phyloP scores from a whole-genome alignment of 306 rosid genomes.

The Canavalia ensiformis region DNA sequence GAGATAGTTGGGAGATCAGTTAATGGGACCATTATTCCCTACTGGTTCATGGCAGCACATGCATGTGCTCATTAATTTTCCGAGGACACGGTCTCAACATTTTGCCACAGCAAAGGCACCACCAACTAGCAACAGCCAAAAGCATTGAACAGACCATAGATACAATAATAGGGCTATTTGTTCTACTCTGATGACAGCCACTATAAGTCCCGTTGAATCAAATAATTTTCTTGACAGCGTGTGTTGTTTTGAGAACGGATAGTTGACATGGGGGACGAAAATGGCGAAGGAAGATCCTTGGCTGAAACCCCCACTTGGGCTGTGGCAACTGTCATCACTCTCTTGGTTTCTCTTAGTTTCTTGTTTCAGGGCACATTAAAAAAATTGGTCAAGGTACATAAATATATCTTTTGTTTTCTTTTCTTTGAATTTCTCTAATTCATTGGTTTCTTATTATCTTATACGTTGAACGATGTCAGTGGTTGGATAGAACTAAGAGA shows the following conservation, averaged over 20 bases:
- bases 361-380: constrained; percentile 62
- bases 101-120: constrained; percentile 49
- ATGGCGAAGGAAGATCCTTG: constrained; percentile 73
- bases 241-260: constrained; percentile 41
- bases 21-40: constrained; percentile 53
- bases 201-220: constrained; percentile 15
- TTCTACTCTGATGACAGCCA: neutral
- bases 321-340: constrained; percentile 78
- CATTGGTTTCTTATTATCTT: constrained; percentile 17
- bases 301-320: constrained; percentile 88
- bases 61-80: constrained; percentile 55
- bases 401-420: neutral
- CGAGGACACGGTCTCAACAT: constrained; percentile 41
- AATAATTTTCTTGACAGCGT: constrained; percentile 30
- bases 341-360: constrained; percentile 73
- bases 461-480: constrained; percentile 50
- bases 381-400: constrained; percentile 63
- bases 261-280: constrained; percentile 56
- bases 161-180: neutral
- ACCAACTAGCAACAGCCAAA: constrained; percentile 35
- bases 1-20: constrained; percentile 43
- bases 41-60: constrained; percentile 51
- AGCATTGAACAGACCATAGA: constrained; percentile 15
- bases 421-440: constrained; percentile 38
- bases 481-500: constrained; percentile 80